A percentile compares a stretch with the other conserved stretches of the same genome.
These are phyloP conservation scores for Lentinula guzmanii DNA, from an alignment of 768 basidiomycete genomes.

Conservation along the genomic window DNA sequence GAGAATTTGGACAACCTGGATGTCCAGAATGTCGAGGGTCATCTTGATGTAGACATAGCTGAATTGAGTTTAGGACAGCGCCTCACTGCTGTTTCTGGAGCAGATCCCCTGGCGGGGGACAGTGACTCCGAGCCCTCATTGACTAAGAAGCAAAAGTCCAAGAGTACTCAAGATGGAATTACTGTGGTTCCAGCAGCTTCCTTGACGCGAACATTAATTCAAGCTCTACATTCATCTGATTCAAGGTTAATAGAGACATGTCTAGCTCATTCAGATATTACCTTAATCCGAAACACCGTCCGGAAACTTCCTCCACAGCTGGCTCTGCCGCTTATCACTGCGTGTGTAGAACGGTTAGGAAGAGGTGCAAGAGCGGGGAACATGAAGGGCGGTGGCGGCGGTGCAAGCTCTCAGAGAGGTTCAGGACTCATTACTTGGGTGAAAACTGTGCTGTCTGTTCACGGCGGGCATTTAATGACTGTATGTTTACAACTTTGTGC, in stretches of 20 bases:
- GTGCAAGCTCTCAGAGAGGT: slow-evolving; percentile 74
- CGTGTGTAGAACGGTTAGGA: slow-evolving; percentile 86
- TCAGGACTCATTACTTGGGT: slow-evolving; percentile 70
- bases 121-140: slow-evolving; percentile 14
- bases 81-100: slow-evolving; percentile 65
- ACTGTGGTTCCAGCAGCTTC: slow-evolving; percentile 73
- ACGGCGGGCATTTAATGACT: slow-evolving; percentile 91
- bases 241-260: slow-evolving; percentile 82
- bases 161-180: slow-evolving; percentile 24
- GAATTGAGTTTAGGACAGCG: slow-evolving; percentile 92
- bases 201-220: slow-evolving; percentile 88
- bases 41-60: slow-evolving; percentile 78
- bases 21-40: slow-evolving; percentile 51
- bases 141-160: slow-evolving; percentile 23
- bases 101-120: slow-evolving; percentile 32
- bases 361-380: slow-evolving; percentile 64
- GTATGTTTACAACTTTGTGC: slow-evolving; percentile 38
- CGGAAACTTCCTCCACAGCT: slow-evolving; percentile 80
- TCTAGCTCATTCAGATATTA: slow-evolving; percentile 74
- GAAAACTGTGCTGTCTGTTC: slow-evolving; percentile 75
- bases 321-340: slow-evolving; percentile 77
- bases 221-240: slow-evolving; percentile 95
- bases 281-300: slow-evolving; percentile 82
- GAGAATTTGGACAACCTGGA: slow-evolving; percentile 46
- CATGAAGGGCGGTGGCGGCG: slow-evolving; percentile 74